Percentiles rank a stretch among this genome's conserved stretches.
phyloP scores from a whole-genome alignment of 306 rosid genomes.

The Dicorynia guianensis region DNA sequence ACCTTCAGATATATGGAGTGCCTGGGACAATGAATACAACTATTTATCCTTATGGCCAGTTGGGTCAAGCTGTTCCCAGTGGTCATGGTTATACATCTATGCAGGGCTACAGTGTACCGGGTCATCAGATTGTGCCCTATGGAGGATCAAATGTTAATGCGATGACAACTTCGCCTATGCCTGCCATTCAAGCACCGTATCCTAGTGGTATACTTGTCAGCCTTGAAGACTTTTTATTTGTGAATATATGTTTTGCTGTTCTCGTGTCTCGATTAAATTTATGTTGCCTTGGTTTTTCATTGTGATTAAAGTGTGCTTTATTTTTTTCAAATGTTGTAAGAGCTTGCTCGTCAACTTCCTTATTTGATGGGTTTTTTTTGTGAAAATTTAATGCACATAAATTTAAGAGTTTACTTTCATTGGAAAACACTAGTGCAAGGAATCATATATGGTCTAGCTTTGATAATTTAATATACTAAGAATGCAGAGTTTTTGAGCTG shows the following conservation, averaged over 20 bases:
- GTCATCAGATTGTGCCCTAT: slow-evolving; percentile 85
- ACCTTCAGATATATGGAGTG: slow-evolving; percentile 85
- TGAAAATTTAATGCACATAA: slow-evolving; percentile 4
- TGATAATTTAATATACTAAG: neutral
- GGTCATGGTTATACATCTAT: slow-evolving; percentile 78
- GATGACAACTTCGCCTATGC: slow-evolving; percentile 75
- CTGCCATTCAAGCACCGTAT: slow-evolving; percentile 82
- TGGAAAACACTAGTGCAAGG: neutral
- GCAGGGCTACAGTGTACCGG: slow-evolving; percentile 80
- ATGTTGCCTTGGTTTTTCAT: neutral
- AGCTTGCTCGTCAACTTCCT: slow-evolving; percentile 19
- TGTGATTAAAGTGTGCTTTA: neutral
- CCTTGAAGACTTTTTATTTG: slow-evolving; percentile 7
- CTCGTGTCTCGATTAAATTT: slow-evolving; percentile 11
- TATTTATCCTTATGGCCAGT: slow-evolving; percentile 81
- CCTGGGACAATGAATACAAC: slow-evolving; percentile 74
- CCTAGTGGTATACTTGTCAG: slow-evolving; percentile 65
- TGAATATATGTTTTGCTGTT: slow-evolving; percentile 28
- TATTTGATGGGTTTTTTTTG: slow-evolving; percentile 4
- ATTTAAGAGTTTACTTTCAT: neutral
- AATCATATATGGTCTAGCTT: slow-evolving; percentile 4
- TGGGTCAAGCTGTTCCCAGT: slow-evolving; percentile 79
- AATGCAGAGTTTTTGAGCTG: slow-evolving; percentile 8
- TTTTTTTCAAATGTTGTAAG: neutral
- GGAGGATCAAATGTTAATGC: slow-evolving; percentile 81